phyloP scores from a whole-genome alignment of 75 land plant genomes.

The Larix kaempferi region DNA sequence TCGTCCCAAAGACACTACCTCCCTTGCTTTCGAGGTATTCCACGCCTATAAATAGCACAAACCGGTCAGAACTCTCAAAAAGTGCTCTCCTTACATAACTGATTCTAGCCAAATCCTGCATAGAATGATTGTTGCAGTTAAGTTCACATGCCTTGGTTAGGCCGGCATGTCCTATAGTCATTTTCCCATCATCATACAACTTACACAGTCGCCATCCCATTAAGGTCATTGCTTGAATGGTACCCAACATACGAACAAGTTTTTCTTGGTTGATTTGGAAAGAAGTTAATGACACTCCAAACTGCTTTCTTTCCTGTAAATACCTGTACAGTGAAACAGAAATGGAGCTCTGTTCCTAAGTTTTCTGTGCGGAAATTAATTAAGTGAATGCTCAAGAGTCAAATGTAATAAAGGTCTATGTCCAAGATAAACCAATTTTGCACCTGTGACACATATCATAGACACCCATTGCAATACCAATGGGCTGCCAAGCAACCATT shows the following conservation, averaged over 20 bases:
- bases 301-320: conserved; percentile 86
- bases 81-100: neutral
- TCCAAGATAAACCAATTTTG: neutral
- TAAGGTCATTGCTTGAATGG: conserved; percentile 88
- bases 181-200: conserved; percentile 78
- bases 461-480: conserved; percentile 92
- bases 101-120: conserved; percentile 2
- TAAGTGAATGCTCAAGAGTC: neutral
- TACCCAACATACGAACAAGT: conserved; percentile 85
- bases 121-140: neutral
- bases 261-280: conserved; percentile 91
- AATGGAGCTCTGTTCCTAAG: conserved; percentile 19
- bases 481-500: conserved; percentile 99
- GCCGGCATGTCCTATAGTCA: conserved; percentile 96
- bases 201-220: conserved; percentile 96
- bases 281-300: conserved; percentile 89
- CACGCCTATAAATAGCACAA: conserved; percentile 52
- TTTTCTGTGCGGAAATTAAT: neutral
- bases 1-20: conserved; percentile 81
- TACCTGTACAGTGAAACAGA: conserved; percentile 44
- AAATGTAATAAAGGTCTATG: neutral
- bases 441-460: conserved; percentile 98
- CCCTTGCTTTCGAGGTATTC: conserved; percentile 79
- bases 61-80: neutral
- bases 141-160: conserved; percentile 62